Conservation (phyloP, 306 rosid genomes). For the Castanopsis chinensis region DNA sequence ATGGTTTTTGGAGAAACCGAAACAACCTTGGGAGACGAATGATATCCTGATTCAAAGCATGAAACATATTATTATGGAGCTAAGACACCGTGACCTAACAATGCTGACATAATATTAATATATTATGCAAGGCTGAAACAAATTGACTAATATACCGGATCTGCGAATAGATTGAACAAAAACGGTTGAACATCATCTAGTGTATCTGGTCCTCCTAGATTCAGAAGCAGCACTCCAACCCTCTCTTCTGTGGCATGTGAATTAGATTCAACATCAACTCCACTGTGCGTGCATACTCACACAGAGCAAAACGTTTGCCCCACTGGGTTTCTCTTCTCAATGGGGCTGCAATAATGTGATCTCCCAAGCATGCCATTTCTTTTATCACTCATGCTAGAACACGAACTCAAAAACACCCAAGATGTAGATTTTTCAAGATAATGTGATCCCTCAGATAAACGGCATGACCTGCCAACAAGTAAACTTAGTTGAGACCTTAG, state of each 20-base stretch:
- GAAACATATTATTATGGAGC: slow-evolving; percentile 19
- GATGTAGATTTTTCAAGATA: slow-evolving; percentile 34
- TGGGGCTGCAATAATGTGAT: slow-evolving; percentile 13
- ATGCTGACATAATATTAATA: slow-evolving; percentile 1
- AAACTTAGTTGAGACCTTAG: not conserved
- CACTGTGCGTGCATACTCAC: slow-evolving; percentile 43
- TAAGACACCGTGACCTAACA: not conserved
- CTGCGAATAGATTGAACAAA: slow-evolving; percentile 91
- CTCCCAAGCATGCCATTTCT: slow-evolving; percentile 28
- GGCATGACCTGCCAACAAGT: slow-evolving; percentile 41
- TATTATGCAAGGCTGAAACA: not conserved
- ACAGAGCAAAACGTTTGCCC: slow-evolving; percentile 43
- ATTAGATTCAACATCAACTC: slow-evolving; percentile 43
- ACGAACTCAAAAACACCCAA: slow-evolving; percentile 33
- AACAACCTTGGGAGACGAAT: slow-evolving; percentile 93
- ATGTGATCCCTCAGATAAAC: slow-evolving; percentile 10
- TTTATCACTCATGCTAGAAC: slow-evolving; percentile 27
- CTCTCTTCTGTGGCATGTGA: slow-evolving; percentile 57
- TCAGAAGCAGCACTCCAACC: slow-evolving; percentile 92
- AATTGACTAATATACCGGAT: slow-evolving; percentile 62
- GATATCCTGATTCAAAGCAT: slow-evolving; percentile 61
- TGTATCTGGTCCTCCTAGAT: slow-evolving; percentile 97
- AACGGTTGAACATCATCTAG: slow-evolving; percentile 95
- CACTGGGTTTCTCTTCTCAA: slow-evolving; percentile 36
- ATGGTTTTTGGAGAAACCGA: slow-evolving; percentile 78